A percentile compares a stretch with the other conserved stretches of the same genome.
Conservation (phyloP, 179 eudicot species). For the Silene vulgaris region DNA sequence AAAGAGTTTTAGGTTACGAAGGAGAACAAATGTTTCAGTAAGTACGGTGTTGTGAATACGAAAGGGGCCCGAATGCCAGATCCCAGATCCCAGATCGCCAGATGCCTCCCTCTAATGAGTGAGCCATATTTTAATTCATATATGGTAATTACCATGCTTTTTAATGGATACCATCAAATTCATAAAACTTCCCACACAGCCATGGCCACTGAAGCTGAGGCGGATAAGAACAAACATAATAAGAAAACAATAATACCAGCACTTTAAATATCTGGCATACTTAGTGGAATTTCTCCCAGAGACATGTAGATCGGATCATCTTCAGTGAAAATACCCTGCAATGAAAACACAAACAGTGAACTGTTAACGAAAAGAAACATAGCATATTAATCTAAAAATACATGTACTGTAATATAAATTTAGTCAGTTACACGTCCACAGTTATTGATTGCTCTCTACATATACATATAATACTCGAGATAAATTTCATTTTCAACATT, state of each 20-base stretch:
- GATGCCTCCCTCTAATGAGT: constrained; percentile 9
- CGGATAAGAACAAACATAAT: constrained; percentile 24
- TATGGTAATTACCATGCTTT: background rate
- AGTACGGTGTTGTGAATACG: background rate
- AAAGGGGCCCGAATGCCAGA: background rate
- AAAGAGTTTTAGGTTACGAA: background rate
- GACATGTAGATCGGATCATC: constrained; percentile 89
- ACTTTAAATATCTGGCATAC: constrained; percentile 60
- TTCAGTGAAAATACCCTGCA: constrained; percentile 84
- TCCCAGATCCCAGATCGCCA: background rate
- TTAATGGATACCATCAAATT: constrained; percentile 8
- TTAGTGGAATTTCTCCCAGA: constrained; percentile 86
- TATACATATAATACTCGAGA: background rate
- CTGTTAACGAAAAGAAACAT: constrained; percentile 6
- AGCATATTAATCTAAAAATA: constrained; percentile 1
- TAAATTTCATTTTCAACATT: too few species aligned
- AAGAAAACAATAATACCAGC: constrained; percentile 43
- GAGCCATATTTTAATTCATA: background rate
- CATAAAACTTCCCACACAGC: constrained; percentile 13
- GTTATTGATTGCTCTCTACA: background rate
- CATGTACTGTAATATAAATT: background rate
- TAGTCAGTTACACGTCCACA: background rate
- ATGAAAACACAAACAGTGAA: constrained; percentile 12
- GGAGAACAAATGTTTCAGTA: background rate
- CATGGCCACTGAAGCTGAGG: constrained; percentile 16